Percentiles rank a stretch among this genome's conserved stretches.
phyloP scores from a whole-genome alignment of 129 eudicot genomes.

The Escallonia herrerae region DNA sequence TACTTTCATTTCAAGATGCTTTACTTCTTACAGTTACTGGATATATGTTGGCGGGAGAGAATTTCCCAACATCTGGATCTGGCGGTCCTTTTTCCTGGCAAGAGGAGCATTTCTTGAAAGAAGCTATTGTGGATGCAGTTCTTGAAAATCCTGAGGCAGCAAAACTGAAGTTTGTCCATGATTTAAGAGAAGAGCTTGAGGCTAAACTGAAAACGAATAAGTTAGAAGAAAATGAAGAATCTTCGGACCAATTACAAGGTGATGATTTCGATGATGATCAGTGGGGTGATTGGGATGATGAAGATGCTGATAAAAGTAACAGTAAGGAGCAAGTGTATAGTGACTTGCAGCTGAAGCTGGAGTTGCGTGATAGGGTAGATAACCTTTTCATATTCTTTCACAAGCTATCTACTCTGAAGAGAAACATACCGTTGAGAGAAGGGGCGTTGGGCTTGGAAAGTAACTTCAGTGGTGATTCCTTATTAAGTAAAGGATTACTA shows the following conservation, averaged over 20 bases:
- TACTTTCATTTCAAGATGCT: constrained; percentile 75
- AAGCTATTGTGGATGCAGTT: constrained; percentile 83
- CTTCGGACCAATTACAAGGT: constrained; percentile 23
- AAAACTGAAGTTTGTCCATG: constrained; percentile 69
- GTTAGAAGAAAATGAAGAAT: constrained; percentile 37
- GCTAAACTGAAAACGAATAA: constrained; percentile 41
- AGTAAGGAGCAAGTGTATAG: constrained; percentile 53
- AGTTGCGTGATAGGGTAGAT: constrained; percentile 89
- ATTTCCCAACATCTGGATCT: constrained; percentile 86
- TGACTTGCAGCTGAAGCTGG: constrained; percentile 89
- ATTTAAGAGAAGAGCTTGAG: constrained; percentile 58
- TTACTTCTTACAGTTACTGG: constrained; percentile 67
- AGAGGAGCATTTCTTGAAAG: constrained; percentile 93
- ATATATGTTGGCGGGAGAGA: constrained; percentile 88
- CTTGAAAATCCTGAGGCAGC: constrained; percentile 70
- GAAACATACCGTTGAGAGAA: constrained; percentile 35
- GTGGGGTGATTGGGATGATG: constrained; percentile 96
- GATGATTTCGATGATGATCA: constrained; percentile 78
- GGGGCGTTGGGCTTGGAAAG: constrained; percentile 21
- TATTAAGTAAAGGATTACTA: constrained; percentile 63
- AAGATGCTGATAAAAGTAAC: constrained; percentile 35
- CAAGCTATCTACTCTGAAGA: constrained; percentile 57
- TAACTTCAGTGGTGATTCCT: constrained; percentile 51
- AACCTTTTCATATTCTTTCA: constrained; percentile 81
- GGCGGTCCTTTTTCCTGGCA: constrained; percentile 95